Evolutionary conservation across 768 basidiomycete species (phyloP).

Genomic region (Suillus alpinus): DNA sequence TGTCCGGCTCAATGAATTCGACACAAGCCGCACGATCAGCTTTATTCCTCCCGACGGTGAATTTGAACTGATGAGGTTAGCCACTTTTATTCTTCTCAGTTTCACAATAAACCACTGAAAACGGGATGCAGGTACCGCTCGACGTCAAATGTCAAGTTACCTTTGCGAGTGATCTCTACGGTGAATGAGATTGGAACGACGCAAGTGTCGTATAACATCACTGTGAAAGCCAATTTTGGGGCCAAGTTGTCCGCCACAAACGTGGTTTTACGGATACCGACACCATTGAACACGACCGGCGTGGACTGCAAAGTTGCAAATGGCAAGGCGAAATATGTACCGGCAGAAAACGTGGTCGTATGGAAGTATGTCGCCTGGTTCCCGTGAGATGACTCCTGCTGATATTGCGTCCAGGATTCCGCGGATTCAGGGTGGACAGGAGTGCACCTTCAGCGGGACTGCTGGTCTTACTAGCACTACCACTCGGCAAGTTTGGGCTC

Average conservation of each 20-base stretch:
- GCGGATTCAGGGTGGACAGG: conserved; percentile 88
- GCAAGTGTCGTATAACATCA: conserved; percentile 87
- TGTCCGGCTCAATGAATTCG: conserved; percentile 92
- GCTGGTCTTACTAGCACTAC: conserved; percentile 88
- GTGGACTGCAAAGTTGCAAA: conserved; percentile 89
- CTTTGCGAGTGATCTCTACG: conserved; percentile 84
- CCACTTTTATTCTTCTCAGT: conserved; percentile 7
- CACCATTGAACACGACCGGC: conserved; percentile 89
- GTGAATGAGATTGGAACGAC: conserved; percentile 92
- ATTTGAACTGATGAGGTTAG: conserved; percentile 95
- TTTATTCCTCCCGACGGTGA: conserved; percentile 99
- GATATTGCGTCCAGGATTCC: conserved; percentile 64
- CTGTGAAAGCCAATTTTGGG: conserved; percentile 86
- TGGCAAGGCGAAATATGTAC: conserved; percentile 97
- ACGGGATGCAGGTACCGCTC: conserved; percentile 74
- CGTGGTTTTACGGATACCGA: conserved; percentile 91
- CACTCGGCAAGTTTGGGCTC: conserved; percentile 91
- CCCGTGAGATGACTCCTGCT: conserved; percentile 3
- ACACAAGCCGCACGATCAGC: conserved; percentile 89
- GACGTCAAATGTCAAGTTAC: conserved; percentile 94
- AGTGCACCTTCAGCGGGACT: conserved; percentile 79
- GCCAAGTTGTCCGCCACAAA: conserved; percentile 91
- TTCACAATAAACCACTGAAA: neutral
- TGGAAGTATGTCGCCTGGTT: conserved; percentile 80
- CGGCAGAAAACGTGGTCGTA: conserved; percentile 91